These are phyloP conservation scores for Cladophialophora yegresii DNA, from an alignment of 2,329 filamentous ascomycete species.

Conservation along the genomic window DNA sequence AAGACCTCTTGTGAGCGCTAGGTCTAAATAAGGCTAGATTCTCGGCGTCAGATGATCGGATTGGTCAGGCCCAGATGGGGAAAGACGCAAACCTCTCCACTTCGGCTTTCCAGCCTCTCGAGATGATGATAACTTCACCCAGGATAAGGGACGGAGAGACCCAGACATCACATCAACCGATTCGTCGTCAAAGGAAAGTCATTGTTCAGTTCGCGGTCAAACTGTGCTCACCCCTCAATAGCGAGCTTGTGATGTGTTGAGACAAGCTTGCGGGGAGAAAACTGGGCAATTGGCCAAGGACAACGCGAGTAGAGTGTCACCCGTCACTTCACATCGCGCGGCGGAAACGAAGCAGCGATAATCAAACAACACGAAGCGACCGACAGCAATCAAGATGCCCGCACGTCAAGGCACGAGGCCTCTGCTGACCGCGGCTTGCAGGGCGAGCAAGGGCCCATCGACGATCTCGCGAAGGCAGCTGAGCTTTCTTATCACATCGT, in stretches of 20 bases:
- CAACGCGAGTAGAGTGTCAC: background rate
- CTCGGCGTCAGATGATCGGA: background rate
- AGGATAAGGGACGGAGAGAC: background rate
- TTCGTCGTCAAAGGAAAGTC: background rate
- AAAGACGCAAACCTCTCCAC: slow-evolving; percentile 7
- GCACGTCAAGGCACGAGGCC: slow-evolving; percentile 14
- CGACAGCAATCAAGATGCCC: slow-evolving; percentile 16
- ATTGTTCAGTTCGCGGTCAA: background rate
- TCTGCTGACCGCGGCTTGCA: slow-evolving; percentile 17
- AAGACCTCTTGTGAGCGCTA: background rate
- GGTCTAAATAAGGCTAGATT: background rate
- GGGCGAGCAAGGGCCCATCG: background rate
- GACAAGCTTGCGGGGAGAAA: background rate
- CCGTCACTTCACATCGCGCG: background rate
- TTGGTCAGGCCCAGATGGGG: background rate
- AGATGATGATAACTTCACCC: background rate
- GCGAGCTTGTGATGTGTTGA: background rate
- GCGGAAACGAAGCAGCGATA: background rate
- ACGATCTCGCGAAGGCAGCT: slow-evolving; percentile 9
- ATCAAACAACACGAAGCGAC: background rate
- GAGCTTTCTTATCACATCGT: slow-evolving; percentile 17
- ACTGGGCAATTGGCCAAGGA: background rate
- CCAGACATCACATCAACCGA: background rate
- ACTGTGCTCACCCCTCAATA: background rate
- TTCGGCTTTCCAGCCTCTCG: slow-evolving; percentile 8